Evolutionary conservation across 1,284 basidiomycete species (phyloP), one percentile per base, ranked within the genome.

Genomic region (Inonotus obliquus): DNA sequence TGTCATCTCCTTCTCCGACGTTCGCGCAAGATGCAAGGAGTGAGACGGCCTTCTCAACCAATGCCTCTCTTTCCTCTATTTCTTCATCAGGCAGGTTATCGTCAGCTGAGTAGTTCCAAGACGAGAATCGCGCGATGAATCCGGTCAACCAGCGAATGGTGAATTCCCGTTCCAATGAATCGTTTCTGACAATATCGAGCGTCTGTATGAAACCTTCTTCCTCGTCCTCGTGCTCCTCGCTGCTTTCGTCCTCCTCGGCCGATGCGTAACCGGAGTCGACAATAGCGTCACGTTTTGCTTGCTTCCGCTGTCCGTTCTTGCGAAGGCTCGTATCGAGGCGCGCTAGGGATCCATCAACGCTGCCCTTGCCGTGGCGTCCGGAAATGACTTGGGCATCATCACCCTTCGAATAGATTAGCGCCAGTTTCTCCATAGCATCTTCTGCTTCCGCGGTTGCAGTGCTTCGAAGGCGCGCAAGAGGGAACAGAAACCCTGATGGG

Each of bases 11-110:
- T 21, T 45, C 67, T 11, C 64, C 63, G 11, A 67, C 63, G 37
- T 58, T 60, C 11, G 65, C 64, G 52, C 64, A 73, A 7, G 58
- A 64, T 5, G 75, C 73, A 1, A 79, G 68, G 0, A 77, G 73
- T 17, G 75, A 74, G 14, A 75, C 75, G 0, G 77, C 76, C 38
- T 76, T 74, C 45, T 76, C 69, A 35, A 77, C 63, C 0, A 77
- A 48, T 64, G 35, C 54, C 44, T 54, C 63, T 65, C 71, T 44
- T 61, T 57, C 23, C 61, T 67, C 53, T 63, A 45, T 72, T 72
- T 45, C 73, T 66, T 41, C 69, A 65, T 63, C 65, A 23, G 49
- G 54, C 3, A 65, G 44, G 6, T 7, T 13, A n/a, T 53, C 54
- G 52, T 32, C 41, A 45, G 41, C 0, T 38, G 59, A 23, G 47